These are phyloP conservation scores for Aspergillus amoenus DNA, from an alignment of 2,329 filamentous ascomycete species.

Conservation along the genomic window DNA sequence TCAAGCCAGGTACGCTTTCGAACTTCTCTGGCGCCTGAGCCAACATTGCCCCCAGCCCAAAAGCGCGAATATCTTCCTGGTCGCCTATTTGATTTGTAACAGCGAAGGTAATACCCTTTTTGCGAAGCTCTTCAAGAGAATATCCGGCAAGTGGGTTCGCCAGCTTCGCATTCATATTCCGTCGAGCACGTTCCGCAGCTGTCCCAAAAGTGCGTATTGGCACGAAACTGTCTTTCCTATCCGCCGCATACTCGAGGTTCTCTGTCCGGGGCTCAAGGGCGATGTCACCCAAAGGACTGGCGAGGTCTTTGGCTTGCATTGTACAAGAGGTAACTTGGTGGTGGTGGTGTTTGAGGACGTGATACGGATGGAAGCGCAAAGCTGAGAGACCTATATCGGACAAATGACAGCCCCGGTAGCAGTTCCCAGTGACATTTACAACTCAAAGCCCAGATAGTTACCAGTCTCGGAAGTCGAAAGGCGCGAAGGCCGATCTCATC, in stretches of 20 bases:
- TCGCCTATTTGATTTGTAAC: slow-evolving; percentile 54
- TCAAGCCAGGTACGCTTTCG: slow-evolving; percentile 54
- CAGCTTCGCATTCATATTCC: slow-evolving; percentile 50
- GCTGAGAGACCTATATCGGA: background rate
- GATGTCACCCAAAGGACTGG: slow-evolving; percentile 6
- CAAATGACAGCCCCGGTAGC: background rate
- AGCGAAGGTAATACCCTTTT: slow-evolving; percentile 60
- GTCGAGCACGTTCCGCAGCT: slow-evolving; percentile 41
- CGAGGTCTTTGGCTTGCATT: slow-evolving; percentile 18
- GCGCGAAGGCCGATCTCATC: background rate
- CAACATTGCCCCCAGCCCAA: slow-evolving; percentile 60
- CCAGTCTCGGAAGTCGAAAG: background rate
- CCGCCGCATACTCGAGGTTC: slow-evolving; percentile 14
- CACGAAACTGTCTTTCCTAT: slow-evolving; percentile 19
- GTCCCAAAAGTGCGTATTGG: slow-evolving; percentile 28
- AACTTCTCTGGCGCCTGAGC: slow-evolving; percentile 55
- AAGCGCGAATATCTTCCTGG: slow-evolving; percentile 58
- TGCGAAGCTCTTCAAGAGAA: slow-evolving; percentile 51
- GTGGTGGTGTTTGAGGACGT: background rate
- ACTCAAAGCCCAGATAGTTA: background rate
- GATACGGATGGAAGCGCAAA: background rate
- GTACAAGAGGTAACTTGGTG: background rate
- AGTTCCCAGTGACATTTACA: background rate
- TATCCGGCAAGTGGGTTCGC: slow-evolving; percentile 55
- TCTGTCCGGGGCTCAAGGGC: slow-evolving; percentile 8